Percentiles rank a stretch among this genome's conserved stretches.
These are phyloP conservation scores for Eucalyptus tenuipes DNA, from an alignment of 345 rosid species.

Conservation along the genomic window DNA sequence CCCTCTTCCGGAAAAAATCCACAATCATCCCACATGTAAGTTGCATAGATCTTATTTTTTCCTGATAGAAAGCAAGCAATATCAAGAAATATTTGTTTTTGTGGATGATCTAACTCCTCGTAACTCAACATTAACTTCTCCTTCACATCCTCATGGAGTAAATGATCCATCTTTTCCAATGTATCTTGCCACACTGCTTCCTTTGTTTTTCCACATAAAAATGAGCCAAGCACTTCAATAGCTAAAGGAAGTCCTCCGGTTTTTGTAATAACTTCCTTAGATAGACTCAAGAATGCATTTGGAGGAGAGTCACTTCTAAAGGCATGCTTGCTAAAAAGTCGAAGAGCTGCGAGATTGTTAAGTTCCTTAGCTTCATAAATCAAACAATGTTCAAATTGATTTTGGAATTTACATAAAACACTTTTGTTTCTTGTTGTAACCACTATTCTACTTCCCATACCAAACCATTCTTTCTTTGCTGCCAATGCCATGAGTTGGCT, in stretches of 20 bases:
- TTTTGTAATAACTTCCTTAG: accelerated
- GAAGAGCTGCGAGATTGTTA: background rate
- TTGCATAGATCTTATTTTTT: background rate
- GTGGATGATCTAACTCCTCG: too few relatives aligned
- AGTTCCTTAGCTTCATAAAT: background rate
- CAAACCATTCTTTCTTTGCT: background rate
- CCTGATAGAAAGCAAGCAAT: too few relatives aligned
- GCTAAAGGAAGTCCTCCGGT: background rate
- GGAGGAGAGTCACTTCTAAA: background rate
- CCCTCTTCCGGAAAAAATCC: background rate
- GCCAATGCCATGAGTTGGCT: background rate
- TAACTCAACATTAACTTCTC: too few relatives aligned
- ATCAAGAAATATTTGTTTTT: too few relatives aligned
- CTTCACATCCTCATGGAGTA: background rate
- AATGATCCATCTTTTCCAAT: background rate
- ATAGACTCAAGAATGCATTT: background rate
- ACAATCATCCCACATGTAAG: background rate
- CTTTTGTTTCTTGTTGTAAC: background rate
- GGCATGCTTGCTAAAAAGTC: background rate
- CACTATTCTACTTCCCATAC: background rate
- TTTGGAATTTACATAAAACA: accelerated
- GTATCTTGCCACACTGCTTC: background rate
- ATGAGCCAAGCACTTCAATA: background rate
- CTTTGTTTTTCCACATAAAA: background rate
- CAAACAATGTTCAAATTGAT: background rate